Evolutionary conservation across 495 filamentous ascomycete species (phyloP).

Genomic region (Penicillium daleae): DNA sequence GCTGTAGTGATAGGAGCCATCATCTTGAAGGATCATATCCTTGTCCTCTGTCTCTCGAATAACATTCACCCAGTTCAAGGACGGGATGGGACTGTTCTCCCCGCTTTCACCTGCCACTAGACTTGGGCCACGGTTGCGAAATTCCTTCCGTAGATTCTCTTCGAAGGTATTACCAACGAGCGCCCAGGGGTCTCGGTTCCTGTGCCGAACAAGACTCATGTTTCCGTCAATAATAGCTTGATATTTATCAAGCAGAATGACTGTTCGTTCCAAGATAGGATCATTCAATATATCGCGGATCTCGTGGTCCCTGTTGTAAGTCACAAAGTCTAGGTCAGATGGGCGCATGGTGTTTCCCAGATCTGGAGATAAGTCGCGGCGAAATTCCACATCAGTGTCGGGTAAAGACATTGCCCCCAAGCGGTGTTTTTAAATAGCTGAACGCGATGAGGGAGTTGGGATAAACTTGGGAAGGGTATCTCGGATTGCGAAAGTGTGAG

Average conservation of each 20-base stretch:
- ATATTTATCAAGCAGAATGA: not conserved
- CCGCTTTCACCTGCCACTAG: not conserved
- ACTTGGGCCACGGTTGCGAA: not conserved
- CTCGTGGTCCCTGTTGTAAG: not conserved
- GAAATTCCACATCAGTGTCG: not conserved
- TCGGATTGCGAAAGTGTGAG: not conserved
- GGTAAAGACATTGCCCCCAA: not conserved
- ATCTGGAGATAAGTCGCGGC: not conserved
- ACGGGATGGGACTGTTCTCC: not conserved
- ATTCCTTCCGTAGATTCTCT: slow-evolving; percentile 4
- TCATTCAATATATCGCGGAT: not conserved
- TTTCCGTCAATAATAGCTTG: not conserved
- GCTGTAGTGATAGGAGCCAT: not conserved
- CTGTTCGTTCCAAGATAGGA: not conserved
- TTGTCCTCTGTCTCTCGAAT: slow-evolving; percentile 5
- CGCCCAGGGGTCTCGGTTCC: too few relatives aligned
- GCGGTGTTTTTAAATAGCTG: not conserved
- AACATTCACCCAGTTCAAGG: not conserved
- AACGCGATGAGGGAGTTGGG: not conserved
- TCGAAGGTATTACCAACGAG: not conserved
- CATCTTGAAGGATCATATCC: not conserved
- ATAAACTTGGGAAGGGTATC: not conserved
- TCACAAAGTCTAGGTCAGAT: not conserved
- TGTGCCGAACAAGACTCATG: not conserved
- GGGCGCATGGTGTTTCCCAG: not conserved